phyloP scores from a whole-genome alignment of 2,329 filamentous ascomycete genomes.

The Talaromyces sp. region DNA sequence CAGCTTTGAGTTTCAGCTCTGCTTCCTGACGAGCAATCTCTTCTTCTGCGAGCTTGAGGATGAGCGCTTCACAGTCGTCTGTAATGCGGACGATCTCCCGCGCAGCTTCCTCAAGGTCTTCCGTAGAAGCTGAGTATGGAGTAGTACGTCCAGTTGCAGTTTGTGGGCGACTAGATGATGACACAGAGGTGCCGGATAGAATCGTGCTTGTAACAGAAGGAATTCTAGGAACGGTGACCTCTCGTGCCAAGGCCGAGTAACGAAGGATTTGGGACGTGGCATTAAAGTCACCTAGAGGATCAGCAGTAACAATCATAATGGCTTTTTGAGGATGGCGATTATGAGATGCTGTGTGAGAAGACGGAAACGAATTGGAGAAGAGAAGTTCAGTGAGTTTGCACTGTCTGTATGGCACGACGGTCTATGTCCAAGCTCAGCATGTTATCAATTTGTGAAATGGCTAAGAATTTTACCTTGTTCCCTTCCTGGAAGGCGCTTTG shows the following conservation, averaged over 20 bases:
- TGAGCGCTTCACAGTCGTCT: slow-evolving; percentile 70
- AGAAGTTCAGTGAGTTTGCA: slow-evolving; percentile 80
- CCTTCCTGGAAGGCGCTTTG: slow-evolving; percentile 73
- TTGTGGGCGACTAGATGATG: slow-evolving; percentile 22
- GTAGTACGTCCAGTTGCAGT: slow-evolving; percentile 39
- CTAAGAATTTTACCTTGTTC: slow-evolving; percentile 55
- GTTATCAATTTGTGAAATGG: slow-evolving; percentile 12
- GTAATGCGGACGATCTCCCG: slow-evolving; percentile 74
- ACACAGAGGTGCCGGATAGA: slow-evolving; percentile 23
- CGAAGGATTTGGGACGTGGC: slow-evolving; percentile 92
- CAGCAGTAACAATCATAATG: slow-evolving; percentile 94
- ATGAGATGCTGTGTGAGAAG: slow-evolving; percentile 43
- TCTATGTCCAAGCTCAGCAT: slow-evolving; percentile 37
- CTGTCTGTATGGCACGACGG: slow-evolving; percentile 73
- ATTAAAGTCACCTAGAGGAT: slow-evolving; percentile 90
- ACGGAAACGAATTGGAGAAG: slow-evolving; percentile 83
- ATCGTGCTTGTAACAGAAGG: slow-evolving; percentile 76
- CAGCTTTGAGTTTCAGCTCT: slow-evolving; percentile 66
- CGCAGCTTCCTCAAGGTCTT: slow-evolving; percentile 76
- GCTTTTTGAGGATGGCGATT: slow-evolving; percentile 73
- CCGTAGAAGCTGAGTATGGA: slow-evolving; percentile 32
- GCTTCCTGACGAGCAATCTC: slow-evolving; percentile 62
- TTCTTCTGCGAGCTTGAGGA: slow-evolving; percentile 64
- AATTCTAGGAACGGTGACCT: slow-evolving; percentile 84
- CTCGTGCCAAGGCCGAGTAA: slow-evolving; percentile 86